These are phyloP conservation scores for Cylindrodendrum hubeiense DNA, from an alignment of 2,329 filamentous ascomycete genomes.

Conservation along the genomic window DNA sequence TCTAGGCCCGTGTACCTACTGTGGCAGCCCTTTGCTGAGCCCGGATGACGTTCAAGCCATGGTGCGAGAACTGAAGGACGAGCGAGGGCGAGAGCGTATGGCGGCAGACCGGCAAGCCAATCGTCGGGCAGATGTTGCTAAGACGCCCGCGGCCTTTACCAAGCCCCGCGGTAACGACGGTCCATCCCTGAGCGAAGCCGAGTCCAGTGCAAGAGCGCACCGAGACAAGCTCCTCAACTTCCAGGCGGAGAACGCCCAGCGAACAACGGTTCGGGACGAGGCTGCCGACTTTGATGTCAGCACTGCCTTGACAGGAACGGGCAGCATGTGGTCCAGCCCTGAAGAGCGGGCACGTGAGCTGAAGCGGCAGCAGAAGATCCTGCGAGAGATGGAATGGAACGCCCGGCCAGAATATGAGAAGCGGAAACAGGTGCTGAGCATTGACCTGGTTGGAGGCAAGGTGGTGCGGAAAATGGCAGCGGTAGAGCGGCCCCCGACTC, in stretches of 20 bases:
- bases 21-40: conserved; percentile 79
- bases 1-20: conserved; percentile 93
- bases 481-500: conserved; percentile 68
- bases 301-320: conserved; percentile 57
- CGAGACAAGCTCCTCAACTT: conserved; percentile 84
- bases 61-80: conserved; percentile 84
- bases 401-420: conserved; percentile 90
- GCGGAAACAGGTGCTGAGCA: conserved; percentile 84
- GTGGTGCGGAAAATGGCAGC: conserved; percentile 80
- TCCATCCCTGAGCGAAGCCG: conserved; percentile 64
- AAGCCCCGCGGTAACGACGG: conserved; percentile 55
- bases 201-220: conserved; percentile 79
- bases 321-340: conserved; percentile 83
- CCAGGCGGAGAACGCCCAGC: conserved; percentile 85
- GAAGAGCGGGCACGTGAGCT: conserved; percentile 85
- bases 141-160: conserved; percentile 71
- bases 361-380: conserved; percentile 85
- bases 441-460: conserved; percentile 83
- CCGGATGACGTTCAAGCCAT: conserved; percentile 84
- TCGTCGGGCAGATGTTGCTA: conserved; percentile 73
- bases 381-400: conserved; percentile 90
- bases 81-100: conserved; percentile 90
- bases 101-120: conserved; percentile 80
- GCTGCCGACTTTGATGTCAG: conserved; percentile 73
- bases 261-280: conserved; percentile 89